Evolutionary conservation across 352 stramenopile species (phyloP).

Genomic region (Phytophthora pseudosyringae): DNA sequence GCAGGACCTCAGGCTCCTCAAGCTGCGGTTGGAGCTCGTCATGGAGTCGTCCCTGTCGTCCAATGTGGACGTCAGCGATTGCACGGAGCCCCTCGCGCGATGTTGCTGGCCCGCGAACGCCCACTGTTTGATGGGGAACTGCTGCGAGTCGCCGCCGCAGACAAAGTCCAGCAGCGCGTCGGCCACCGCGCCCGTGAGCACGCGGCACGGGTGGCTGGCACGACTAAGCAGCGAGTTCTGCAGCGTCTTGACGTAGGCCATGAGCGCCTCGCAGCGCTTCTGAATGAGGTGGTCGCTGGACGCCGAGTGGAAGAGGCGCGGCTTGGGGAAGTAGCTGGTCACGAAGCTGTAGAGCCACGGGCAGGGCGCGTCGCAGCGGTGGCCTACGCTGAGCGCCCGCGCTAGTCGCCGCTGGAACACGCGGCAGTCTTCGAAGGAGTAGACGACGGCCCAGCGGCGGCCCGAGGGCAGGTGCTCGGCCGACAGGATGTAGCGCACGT

Average conservation of each 20-base stretch:
- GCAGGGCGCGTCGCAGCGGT: constrained; percentile 30
- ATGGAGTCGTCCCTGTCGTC: constrained; percentile 28
- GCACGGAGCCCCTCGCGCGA: constrained; percentile 20
- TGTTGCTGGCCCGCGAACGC: constrained; percentile 29
- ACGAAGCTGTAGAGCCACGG: constrained; percentile 42
- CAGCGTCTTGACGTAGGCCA: constrained; percentile 40
- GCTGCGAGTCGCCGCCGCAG: constrained; percentile 17
- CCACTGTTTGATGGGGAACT: constrained; percentile 39
- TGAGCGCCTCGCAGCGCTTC: constrained; percentile 35
- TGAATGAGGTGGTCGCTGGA: constrained; percentile 31
- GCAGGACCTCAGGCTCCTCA: constrained; percentile 5
- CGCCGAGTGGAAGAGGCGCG: constrained; percentile 26
- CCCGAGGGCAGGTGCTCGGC: constrained; percentile 30
- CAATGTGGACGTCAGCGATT: constrained; percentile 26
- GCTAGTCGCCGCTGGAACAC: constrained; percentile 24
- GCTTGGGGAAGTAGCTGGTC: constrained; percentile 44
- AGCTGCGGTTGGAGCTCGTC: background rate
- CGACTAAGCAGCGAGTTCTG: constrained; percentile 34
- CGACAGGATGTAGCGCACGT: constrained; percentile 31
- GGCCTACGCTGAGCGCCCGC: constrained; percentile 20
- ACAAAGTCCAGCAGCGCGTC: constrained; percentile 36
- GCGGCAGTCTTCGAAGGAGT: constrained; percentile 37
- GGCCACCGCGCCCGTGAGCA: constrained; percentile 26
- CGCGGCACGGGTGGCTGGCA: constrained; percentile 36
- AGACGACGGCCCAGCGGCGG: constrained; percentile 27